Evolutionary conservation across 495 filamentous ascomycete species (phyloP).

Genomic region (Neurospora sp.): DNA sequence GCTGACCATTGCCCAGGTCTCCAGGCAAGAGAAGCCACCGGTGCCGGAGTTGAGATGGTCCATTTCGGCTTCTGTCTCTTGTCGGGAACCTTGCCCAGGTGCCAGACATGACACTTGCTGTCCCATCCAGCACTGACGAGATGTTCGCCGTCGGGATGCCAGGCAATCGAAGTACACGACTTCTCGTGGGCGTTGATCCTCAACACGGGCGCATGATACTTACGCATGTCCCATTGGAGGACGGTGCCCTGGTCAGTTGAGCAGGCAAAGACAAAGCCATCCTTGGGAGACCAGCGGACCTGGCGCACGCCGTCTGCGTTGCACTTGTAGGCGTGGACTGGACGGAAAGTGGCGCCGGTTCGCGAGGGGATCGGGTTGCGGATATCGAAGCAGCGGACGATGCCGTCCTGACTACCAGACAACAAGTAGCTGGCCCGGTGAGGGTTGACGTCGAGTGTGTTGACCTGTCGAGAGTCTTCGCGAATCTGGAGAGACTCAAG

Average conservation of each 20-base stretch:
- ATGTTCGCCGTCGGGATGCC: conserved; percentile 93
- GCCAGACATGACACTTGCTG: conserved; percentile 82
- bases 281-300: conserved; percentile 78
- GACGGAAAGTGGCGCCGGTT: conserved; percentile 33
- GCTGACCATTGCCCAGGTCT: conserved; percentile 68
- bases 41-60: conserved; percentile 44
- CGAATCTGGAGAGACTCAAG: conserved; percentile 60
- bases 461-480: conserved; percentile 86
- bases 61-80: conserved; percentile 70
- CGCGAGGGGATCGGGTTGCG: conserved; percentile 27
- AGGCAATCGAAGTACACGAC: conserved; percentile 73
- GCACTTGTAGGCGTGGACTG: conserved; percentile 35
- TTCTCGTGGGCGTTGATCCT: conserved; percentile 76
- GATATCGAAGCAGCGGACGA: conserved; percentile 56
- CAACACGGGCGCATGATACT: conserved; percentile 36
- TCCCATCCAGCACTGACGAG: conserved; percentile 77
- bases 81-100: conserved; percentile 66
- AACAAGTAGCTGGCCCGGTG: conserved; percentile 65
- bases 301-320: conserved; percentile 73
- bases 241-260: conserved; percentile 78
- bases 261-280: conserved; percentile 79
- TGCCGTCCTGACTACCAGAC: conserved; percentile 87
- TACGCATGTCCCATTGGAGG: conserved; percentile 45
- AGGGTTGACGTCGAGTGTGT: conserved; percentile 84
- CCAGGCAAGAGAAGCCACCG: conserved; percentile 75